Evolutionary conservation across 2,329 filamentous ascomycete genomes (phyloP), one percentile per base, ranked within the genome.

Genomic region (Aspergillus texensis): DNA sequence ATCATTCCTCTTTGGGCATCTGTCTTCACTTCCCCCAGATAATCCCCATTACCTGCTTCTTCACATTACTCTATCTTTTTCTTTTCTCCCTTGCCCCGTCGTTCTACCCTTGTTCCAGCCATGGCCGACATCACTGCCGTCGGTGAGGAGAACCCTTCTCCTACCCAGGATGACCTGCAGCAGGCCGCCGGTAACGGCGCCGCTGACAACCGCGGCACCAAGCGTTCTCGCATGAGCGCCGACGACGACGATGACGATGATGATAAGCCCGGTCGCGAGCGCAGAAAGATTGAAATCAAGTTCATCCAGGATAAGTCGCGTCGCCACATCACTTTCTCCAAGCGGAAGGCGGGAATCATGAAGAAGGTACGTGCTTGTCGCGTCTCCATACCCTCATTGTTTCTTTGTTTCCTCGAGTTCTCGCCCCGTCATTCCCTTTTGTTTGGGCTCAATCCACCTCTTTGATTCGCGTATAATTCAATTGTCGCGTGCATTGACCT

Each of bases 271-370:
- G 93, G 93, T 77, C 94, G 95, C 81, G 95, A 98, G 87, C 91
- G 95, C 78, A 90, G 95, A 83, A 99, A 99, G 91, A 99, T 99
- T 75, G 95, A 99, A 83, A 99, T 99, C 84, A 99, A 99, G 87
- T 99, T 99, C 84, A 99, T 99, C 81, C 94, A 94, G 82, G 95
- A 99, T 83, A 99, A 99, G 86, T 98, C 94, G 83, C 93, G 95
- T 83, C 91, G 95, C 68, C 95, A 99, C 85, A 99, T 98, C 79
- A 98, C 95, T 75, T 98, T 99, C 81, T 98, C 94, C 72, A 99
- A 99, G 89, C 93, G 95, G 80, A 99, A 99, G 86, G 95, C 95
- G 62, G 95, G 95, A 74, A 98, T 99, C 81, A 98, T 99, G 95
- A 98, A 99, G 87, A 98, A 98, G 93, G 95, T 97, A 79, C 72